Evolutionary conservation across 2,329 filamentous ascomycete species (phyloP), one percentile per base, ranked within the genome.

Genomic region (Beauveria medogensis): DNA sequence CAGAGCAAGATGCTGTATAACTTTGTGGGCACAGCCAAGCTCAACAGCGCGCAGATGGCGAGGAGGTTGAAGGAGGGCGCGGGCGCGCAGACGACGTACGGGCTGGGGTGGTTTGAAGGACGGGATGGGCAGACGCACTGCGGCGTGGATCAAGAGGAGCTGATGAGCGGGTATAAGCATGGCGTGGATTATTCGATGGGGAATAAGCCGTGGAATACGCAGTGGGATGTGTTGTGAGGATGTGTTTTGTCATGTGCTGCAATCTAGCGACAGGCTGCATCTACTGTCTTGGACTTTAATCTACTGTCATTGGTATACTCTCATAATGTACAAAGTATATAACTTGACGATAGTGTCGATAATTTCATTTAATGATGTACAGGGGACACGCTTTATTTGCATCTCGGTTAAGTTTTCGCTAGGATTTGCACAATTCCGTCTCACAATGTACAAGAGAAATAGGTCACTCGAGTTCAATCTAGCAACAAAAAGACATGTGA

Each of bases 1-100:
- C 88, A 91, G 74, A 88, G 83, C 71, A 89, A 89, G 73, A 92
- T 92, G 89, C 75, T 92, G 51, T 86, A 85, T 64, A 83, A 85
- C 68, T 92, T 92, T 71, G 86, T 90, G 16, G 85, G 83, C 47
- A 91, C 87, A 24, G 82, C 86, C 63, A 83, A 83, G 73, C 73
- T 86, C 55, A 82, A 79, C 65, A 84, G 81, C 58, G 74, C 77
- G 16, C 74, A 84, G 69, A 89, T 91, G 84, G 83, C 81, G 64
- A 72, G 73, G 60, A 78, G 80, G 69, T 77, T 92, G 41, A 82
- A 22, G 4, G 41, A 26, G 10, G 50, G 50, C 20, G 30, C 20
- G 24, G 41, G 50, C 16, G 51, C 58, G 41, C 80, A 82, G 75
- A 85, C 78, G 75, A 85, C 78, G 46, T 93, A 92, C 71, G 89